Base-by-base conservation (phyloP, 1,284 basidiomycete species). In the Sphaerobolus stellatus region DNA sequence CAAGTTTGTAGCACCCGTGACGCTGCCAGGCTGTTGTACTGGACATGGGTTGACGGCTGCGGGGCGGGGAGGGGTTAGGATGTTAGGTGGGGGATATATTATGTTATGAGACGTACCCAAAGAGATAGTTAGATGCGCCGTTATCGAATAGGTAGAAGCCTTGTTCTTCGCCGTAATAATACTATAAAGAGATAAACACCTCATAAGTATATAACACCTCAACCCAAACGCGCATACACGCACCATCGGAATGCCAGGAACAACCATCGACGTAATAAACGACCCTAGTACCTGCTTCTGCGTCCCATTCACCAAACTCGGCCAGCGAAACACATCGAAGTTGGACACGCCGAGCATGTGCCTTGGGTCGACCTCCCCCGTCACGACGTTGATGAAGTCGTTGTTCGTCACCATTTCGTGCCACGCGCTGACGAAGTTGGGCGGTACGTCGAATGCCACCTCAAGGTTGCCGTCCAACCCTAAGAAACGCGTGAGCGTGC, bases 291-390 rank as follows among this genome's bases (percentile, higher is more conserved):
- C 85, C 59, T 86, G 85, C 61, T 80, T 81, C 61, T 90, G 82
- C 1, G 86, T 88, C 18, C 93, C 93, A 64, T 92, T 90, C 60
- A 86, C 81, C 64, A 95, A 68, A 70, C 86, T 84, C 2, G 91
- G 91, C 93, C 93, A 96, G 57, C 93, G 81, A 78, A 90, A 95
- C 14, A 95, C 82, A 75, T 96, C 93, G 73, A 94, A 94, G 68
- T 96, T 96, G 64, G 88, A 89, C 16, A 87, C 86, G 43, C 93
- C 93, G 66, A 80, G 94, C 87, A 94, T 84, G 71, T 96, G 93
- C 56, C 80, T 76, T 2, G 93, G 92, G 67, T 96, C 93, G 38
- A 92, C 71, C 4, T 66, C 20, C 57, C 84, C 84, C 0, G 77
- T 86, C 38, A 75, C 69, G 4, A 86, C 70, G 68, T 95, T 94